Percentiles rank a stretch among this genome's conserved stretches.
phyloP scores from a whole-genome alignment of 2,329 filamentous ascomycete genomes.

The Hypoxylon sp. region DNA sequence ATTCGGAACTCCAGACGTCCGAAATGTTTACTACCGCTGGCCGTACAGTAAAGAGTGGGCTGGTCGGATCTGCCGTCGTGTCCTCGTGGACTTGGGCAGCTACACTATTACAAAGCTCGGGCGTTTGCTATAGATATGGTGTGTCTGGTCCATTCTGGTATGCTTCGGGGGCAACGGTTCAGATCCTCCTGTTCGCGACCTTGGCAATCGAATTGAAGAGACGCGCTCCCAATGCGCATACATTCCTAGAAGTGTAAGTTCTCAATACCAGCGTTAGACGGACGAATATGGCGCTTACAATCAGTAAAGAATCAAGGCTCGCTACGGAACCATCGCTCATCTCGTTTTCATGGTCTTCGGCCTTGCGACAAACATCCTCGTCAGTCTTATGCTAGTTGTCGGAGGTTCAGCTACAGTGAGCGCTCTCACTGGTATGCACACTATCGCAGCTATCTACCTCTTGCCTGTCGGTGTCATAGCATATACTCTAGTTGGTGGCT shows the following conservation, averaged over 20 bases:
- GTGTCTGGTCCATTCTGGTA: conserved; percentile 70
- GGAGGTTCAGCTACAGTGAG: conserved; percentile 83
- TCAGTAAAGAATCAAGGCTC: conserved; percentile 48
- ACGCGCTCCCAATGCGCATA: conserved; percentile 88
- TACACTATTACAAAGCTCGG: conserved; percentile 82
- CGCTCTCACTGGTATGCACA: conserved; percentile 80
- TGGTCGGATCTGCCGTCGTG: conserved; percentile 91
- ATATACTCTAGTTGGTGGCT: conserved; percentile 71
- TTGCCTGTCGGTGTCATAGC: conserved; percentile 84
- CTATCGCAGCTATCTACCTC: conserved; percentile 86
- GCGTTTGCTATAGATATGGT: conserved; percentile 86
- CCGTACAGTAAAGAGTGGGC: conserved; percentile 87
- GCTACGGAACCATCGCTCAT: conserved; percentile 67
- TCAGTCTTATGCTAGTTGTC: conserved; percentile 90
- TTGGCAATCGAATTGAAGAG: conserved; percentile 92
- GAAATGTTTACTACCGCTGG: conserved; percentile 95
- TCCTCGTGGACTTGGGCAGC: conserved; percentile 95
- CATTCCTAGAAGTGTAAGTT: conserved; percentile 80
- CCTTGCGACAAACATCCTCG: conserved; percentile 86
- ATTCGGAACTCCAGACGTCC: conserved; percentile 82
- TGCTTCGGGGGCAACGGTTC: conserved; percentile 81
- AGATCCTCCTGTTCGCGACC: conserved; percentile 91
- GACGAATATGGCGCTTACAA: too few species aligned
- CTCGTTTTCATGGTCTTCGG: conserved; percentile 86
- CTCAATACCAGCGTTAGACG: too few species aligned